phyloP scores from a whole-genome alignment of 129 eudicot species.

The Flaveria brownii region DNA sequence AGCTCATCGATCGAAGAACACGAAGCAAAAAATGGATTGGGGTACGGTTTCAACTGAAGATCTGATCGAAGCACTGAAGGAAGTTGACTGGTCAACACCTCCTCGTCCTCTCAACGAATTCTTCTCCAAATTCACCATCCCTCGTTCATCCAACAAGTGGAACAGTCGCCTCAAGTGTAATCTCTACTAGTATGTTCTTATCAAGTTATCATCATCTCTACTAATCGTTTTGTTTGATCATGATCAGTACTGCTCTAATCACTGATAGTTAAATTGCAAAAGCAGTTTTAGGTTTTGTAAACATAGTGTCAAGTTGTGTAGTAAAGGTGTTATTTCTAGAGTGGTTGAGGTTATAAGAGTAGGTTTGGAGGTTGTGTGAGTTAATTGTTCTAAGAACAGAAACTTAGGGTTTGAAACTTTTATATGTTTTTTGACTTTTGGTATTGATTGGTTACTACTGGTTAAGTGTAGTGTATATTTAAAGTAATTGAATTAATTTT shows the following conservation, averaged over 20 bases:
- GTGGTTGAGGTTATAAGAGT: no score
- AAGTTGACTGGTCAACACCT: constrained; percentile 98
- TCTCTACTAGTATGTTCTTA: constrained; percentile 76
- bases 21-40: constrained; percentile 70
- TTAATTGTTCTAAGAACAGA: no score
- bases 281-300: no score
- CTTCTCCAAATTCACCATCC: constrained; percentile 83
- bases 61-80: constrained; percentile 87
- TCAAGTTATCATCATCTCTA: neutral
- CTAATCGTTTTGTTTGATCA: neutral
- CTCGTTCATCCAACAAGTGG: constrained; percentile 88
- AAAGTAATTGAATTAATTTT: no score
- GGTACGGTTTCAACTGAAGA: constrained; percentile 84
- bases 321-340: no score
- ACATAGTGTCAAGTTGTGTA: no score
- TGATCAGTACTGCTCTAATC: neutral
- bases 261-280: neutral
- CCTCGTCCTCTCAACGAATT: constrained; percentile 89
- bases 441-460: neutral
- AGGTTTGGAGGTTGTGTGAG: no score
- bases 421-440: neutral
- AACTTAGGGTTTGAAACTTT: no score
- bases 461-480: no score
- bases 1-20: neutral
- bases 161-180: constrained; percentile 97